Evolutionary conservation across 73 alveolate species (phyloP), one percentile per base, ranked within the genome.

Genomic region (Uronychia binucleata): DNA sequence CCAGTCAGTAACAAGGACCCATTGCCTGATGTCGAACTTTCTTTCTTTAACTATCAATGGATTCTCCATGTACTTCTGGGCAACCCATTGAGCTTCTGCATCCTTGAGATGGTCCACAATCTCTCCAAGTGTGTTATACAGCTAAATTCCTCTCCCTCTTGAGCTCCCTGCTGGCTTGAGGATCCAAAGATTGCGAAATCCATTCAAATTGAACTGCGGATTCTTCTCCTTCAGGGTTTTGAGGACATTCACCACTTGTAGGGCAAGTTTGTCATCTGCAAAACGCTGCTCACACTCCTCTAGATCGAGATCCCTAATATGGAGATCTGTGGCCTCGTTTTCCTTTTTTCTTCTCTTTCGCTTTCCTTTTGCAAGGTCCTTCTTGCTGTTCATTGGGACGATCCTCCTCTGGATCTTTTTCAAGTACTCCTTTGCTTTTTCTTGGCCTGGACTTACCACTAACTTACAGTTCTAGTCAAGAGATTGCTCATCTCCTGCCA

Each of bases 41-140:
- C 97, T 95, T 58, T 94, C 95, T 59, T 94, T 84, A 19, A 94
- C 93, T 34, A 98, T 85, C 93, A 97, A 82, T 1, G 99, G 99
- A 87, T 98, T 98, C 89, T 98, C 99, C 0, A 98, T 97, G 83
- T 98, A 98, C 91, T 98, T 98, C 90, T 97, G 96, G 28, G 96
- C 97, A 0, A 98, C 97, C 93, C 97, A 97, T 86, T 96, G 96
- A 19, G 97, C 96, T 88, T 95, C 99, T 74, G 87, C 94, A 80
- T 87, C 86, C 75, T 92, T 93, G 75, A 97, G 91, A 75, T 95
- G 91, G 46, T 98, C 97, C 58, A 96, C 89, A 60, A 98, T 97
- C 88, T 98, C 99, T 33, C 91, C 96, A 59, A 98, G 86, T 86
- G 93, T 92, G 31, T 96, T 96, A 75, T 89, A 96, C 77, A 99